These are phyloP conservation scores for Platanthera zijinensis DNA, from an alignment of 106 monocot genomes.

Conservation along the genomic window DNA sequence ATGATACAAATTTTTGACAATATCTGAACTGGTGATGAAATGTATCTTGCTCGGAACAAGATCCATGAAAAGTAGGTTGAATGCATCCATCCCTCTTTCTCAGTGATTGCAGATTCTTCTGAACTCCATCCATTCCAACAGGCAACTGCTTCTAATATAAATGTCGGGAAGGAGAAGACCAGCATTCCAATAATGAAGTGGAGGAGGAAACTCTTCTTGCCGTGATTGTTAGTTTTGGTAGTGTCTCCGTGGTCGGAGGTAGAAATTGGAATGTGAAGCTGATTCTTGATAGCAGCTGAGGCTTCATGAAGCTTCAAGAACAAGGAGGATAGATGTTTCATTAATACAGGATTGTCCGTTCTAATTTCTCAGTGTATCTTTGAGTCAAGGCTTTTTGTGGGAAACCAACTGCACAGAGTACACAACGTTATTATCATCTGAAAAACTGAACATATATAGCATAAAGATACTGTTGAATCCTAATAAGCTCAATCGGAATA, in stretches of 20 bases:
- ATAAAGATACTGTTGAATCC: too few species aligned
- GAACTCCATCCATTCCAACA: constrained; percentile 41
- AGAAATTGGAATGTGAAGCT: constrained; percentile 7
- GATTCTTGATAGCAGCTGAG: constrained; percentile 30
- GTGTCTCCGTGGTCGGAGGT: constrained; percentile 7
- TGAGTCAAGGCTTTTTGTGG: too few species aligned
- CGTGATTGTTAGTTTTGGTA: constrained; percentile 19
- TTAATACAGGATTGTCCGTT: constrained; percentile 17
- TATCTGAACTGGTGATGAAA: constrained; percentile 5
- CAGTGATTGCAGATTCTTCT: constrained; percentile 19
- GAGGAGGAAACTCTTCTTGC: constrained; percentile 17
- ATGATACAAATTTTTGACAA: constrained; percentile 9
- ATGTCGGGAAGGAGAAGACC: neutral
- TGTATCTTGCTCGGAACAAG: constrained; percentile 9
- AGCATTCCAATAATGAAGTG: neutral
- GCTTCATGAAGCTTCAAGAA: constrained; percentile 55
- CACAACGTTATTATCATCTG: too few species aligned
- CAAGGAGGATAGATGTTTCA: constrained; percentile 63
- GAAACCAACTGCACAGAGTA: too few species aligned
- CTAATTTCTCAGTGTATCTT: too few species aligned
- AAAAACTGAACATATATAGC: too few species aligned
- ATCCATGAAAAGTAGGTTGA: constrained; percentile 47
- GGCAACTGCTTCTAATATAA: neutral
- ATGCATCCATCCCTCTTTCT: constrained; percentile 40
- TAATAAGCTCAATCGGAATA: too few species aligned